Evolutionary conservation across 495 filamentous ascomycete species (phyloP).

Genomic region (Niebla homalea): DNA sequence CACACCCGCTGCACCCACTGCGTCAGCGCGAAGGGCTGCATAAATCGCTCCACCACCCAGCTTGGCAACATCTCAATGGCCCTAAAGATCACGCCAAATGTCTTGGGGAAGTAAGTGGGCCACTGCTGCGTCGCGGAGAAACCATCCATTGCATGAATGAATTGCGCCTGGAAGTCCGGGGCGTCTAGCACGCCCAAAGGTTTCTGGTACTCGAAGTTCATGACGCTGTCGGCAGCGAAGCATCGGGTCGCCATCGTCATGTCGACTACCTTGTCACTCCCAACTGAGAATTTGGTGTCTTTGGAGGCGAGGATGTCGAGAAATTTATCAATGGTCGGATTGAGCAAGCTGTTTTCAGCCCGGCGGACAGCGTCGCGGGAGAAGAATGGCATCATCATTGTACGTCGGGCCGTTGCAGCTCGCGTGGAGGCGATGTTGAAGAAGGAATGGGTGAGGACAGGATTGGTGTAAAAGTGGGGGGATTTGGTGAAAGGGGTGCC

Average conservation of each 20-base stretch:
- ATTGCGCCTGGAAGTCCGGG: neutral
- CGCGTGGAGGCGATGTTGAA: neutral
- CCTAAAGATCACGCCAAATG: too few relatives aligned
- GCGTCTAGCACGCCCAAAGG: slow-evolving; percentile 1
- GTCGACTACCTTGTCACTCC: neutral
- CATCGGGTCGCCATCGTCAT: neutral
- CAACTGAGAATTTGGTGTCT: neutral
- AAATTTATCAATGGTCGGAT: neutral
- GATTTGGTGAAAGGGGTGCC: neutral
- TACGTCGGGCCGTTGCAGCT: neutral
- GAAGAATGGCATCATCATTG: slow-evolving; percentile 1
- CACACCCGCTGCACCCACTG: too few relatives aligned
- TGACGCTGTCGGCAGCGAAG: neutral
- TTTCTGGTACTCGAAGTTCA: slow-evolving; percentile 1
- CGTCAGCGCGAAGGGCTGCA: too few relatives aligned
- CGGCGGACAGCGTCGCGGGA: neutral
- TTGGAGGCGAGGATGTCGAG: neutral
- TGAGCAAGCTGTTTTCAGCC: neutral
- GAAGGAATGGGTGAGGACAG: neutral
- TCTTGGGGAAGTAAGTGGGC: too few relatives aligned
- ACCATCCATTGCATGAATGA: neutral
- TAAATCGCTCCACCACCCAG: too few relatives aligned
- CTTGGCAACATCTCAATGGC: too few relatives aligned
- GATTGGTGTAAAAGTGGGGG: neutral
- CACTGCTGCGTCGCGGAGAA: too few relatives aligned